Evolutionary conservation across 176 grass and related monocot species (phyloP).

Genomic region (Puccinellia tenuiflora): DNA sequence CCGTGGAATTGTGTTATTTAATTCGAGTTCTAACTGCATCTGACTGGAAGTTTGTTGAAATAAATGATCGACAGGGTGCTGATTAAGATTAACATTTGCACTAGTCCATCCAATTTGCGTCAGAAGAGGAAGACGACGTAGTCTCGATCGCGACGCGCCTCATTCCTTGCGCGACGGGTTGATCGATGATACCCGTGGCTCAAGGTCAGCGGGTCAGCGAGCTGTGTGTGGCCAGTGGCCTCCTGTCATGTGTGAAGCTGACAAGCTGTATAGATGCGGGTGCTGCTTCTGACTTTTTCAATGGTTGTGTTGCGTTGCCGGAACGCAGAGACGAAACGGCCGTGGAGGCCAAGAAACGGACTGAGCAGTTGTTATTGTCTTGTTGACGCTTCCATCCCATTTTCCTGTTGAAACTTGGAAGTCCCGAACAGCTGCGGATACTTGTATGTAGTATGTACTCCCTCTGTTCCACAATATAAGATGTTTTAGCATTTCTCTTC

Average conservation of each 20-base stretch:
- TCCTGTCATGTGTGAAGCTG: not conserved
- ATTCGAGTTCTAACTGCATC: not conserved
- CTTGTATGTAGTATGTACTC: too few species aligned
- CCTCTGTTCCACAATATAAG: too few species aligned
- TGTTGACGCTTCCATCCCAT: not conserved
- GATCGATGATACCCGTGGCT: not conserved
- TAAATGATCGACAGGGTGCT: not conserved
- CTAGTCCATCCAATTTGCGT: not conserved
- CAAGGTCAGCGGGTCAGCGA: not conserved
- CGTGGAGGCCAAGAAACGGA: conserved; percentile 3
- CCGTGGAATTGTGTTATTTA: not conserved
- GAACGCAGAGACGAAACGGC: not conserved
- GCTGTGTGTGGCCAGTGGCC: not conserved
- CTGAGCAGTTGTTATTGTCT: not conserved
- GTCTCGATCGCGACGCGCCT: not conserved
- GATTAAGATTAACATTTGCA: not conserved
- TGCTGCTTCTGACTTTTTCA: not conserved
- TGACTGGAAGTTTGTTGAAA: not conserved
- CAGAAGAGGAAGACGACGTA: not conserved
- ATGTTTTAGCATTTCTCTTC: too few species aligned
- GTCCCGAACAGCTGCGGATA: not conserved
- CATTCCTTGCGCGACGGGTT: not conserved
- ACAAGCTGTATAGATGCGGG: not conserved
- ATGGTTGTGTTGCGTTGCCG: not conserved
- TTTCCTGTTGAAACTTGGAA: not conserved